A percentile compares a stretch with the other conserved stretches of the same genome.
Conservation (phyloP, 1,284 basidiomycete species). For the Apiotrichum veenhuisii region DNA sequence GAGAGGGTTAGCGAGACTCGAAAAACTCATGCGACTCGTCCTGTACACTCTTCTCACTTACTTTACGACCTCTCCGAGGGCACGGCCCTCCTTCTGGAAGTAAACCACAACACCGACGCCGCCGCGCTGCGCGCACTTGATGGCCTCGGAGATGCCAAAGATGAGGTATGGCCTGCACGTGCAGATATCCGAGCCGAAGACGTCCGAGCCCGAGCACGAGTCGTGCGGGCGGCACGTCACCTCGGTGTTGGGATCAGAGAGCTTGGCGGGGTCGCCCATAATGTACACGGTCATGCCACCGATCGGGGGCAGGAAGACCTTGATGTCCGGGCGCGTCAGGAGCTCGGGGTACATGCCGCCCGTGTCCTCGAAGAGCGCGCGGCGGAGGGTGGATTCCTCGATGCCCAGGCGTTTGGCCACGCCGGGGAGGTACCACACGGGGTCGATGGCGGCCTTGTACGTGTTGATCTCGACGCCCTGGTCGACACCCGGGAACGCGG, state of each 20-base stretch:
- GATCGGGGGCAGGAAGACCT: slow-evolving; percentile 92
- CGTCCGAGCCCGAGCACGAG: slow-evolving; percentile 64
- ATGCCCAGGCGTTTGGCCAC: slow-evolving; percentile 84
- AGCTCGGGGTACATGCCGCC: slow-evolving; percentile 97
- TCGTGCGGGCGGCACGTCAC: slow-evolving; percentile 90
- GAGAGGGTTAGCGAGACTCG: no score
- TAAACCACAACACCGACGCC: slow-evolving; percentile 92
- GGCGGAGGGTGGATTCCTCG: slow-evolving; percentile 75
- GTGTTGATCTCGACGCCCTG: slow-evolving; percentile 78
- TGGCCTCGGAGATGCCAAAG: slow-evolving; percentile 90
- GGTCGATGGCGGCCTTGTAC: slow-evolving; percentile 70
- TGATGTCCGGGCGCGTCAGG: slow-evolving; percentile 90
- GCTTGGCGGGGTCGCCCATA: slow-evolving; percentile 75
- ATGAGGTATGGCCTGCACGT: slow-evolving; percentile 87
- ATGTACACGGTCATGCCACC: slow-evolving; percentile 91
- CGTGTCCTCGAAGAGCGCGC: slow-evolving; percentile 75
- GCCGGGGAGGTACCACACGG: slow-evolving; percentile 94
- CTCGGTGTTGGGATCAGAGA: slow-evolving; percentile 75
- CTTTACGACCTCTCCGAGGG: slow-evolving; percentile 72
- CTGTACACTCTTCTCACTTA: slow-evolving; percentile 70
- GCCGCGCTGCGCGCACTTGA: slow-evolving; percentile 77
- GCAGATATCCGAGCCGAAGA: slow-evolving; percentile 72
- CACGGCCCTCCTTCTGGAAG: slow-evolving; percentile 81
- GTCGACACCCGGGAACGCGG: slow-evolving; percentile 55
- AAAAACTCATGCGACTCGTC: no score